Conservation (phyloP, 2,329 filamentous ascomycete genomes). For the Emericellopsis cladophorae region DNA sequence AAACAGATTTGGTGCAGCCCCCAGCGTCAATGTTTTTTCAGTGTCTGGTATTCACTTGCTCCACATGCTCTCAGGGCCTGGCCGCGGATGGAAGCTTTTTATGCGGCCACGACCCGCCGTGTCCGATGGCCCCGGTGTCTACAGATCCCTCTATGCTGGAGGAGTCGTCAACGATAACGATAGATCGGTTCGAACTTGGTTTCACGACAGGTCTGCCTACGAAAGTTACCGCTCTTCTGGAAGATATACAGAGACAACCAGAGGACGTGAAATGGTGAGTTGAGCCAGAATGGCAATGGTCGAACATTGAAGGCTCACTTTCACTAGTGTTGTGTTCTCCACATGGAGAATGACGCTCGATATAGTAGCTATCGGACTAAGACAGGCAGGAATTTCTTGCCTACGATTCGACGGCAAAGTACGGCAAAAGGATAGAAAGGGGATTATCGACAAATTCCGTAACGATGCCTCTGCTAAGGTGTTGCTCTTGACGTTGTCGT, state of each 20-base stretch:
- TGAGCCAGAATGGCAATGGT: not conserved
- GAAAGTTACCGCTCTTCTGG: conserved; percentile 19
- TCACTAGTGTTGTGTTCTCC: conserved; percentile 34
- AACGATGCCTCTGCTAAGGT: conserved; percentile 22
- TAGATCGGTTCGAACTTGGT: not conserved
- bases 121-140: conserved; percentile 10
- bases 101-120: not conserved
- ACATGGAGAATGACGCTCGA: conserved; percentile 36
- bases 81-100: not conserved
- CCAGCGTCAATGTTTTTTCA: conserved; percentile 12
- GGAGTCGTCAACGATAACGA: no score
- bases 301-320: conserved; percentile 1
- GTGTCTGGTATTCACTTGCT: not conserved
- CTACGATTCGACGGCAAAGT: conserved; percentile 35
- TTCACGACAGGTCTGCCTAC: conserved; percentile 8
- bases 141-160: conserved; percentile 1
- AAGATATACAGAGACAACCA: conserved; percentile 14
- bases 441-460: conserved; percentile 25
- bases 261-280: conserved; percentile 19
- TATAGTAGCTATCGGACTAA: conserved; percentile 25
- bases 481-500: conserved; percentile 34
- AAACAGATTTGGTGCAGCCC: conserved; percentile 5
- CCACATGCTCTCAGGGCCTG: not conserved
- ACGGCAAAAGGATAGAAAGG: conserved; percentile 24
- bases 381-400: conserved; percentile 15